Evolutionary conservation across 805 yeast species (phyloP).

Genomic region (Suhomyces sp.): DNA sequence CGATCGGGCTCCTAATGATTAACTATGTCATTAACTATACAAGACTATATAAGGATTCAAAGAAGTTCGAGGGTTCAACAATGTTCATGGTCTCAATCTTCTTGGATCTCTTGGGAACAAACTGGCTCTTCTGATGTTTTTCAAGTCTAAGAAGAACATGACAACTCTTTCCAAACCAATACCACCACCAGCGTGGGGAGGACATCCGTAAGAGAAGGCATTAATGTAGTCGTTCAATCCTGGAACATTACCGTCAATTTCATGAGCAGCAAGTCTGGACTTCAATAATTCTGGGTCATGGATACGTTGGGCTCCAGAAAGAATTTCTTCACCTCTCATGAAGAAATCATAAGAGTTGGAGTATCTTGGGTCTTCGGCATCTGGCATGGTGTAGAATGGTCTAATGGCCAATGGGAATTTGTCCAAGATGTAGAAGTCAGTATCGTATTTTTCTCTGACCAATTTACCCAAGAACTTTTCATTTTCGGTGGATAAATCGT

Average conservation of each 20-base stretch:
- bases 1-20: too few species aligned
- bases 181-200: constrained; percentile 99
- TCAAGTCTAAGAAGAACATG: constrained; percentile 95
- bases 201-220: constrained; percentile 91
- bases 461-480: constrained; percentile 90
- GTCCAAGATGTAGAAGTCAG: constrained; percentile 97
- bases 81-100: constrained; percentile 75
- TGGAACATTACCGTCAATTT: constrained; percentile 71
- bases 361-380: constrained; percentile 84
- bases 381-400: constrained; percentile 99
- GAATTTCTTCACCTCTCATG: constrained; percentile 99
- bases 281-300: constrained; percentile 85
- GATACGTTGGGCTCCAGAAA: constrained; percentile 99
- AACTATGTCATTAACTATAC: background rate
- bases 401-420: constrained; percentile 96
- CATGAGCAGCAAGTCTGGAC: constrained; percentile 82
- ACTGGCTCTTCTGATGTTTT: constrained; percentile 97
- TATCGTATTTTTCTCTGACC: constrained; percentile 90
- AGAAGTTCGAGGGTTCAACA: too few species aligned
- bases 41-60: too few species aligned
- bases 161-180: constrained; percentile 98
- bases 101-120: constrained; percentile 98
- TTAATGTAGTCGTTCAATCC: constrained; percentile 91
- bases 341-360: constrained; percentile 98
- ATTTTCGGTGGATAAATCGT: constrained; percentile 90